Base-by-base conservation (phyloP, 441 rosid genomes). In the Raphanus hybrid region DNA sequence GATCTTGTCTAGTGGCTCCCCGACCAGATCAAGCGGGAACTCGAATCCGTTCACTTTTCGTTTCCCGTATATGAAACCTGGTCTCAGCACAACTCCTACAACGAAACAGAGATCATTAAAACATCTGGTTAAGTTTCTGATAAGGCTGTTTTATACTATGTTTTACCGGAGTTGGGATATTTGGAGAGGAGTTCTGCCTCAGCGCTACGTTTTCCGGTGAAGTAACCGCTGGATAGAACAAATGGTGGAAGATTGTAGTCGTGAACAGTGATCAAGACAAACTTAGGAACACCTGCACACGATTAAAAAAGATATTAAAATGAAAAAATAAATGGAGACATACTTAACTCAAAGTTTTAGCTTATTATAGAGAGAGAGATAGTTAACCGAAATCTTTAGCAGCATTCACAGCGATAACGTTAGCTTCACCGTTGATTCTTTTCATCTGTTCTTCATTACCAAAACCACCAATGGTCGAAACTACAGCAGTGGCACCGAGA, bases 391-490 rank as follows among this genome's bases (percentile, higher is more conserved):
- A 91, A 73, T 91, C 90, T 66, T 91, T 91, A 14, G 98, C 94
- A 83, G 93, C 94, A 82, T 83, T 89, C 45, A 94, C 98, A 39
- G 97, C 89, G 10, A 81, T 89, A 57, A 86, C 83, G 61, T 92
- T 92, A 77, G 99, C 98, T 84, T 91, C 96, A 16, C 97, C 96
- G 8, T 91, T 94, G 76, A 92, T 90, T 81, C 97, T 88, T 81
- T 82, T 81, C 98, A 94, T 94, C 80, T 92, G 97, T 65, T 92
- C 97, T 79, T 94, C 94, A 66, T 79, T 94, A 32, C 97, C 98
- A 79, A 94, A 82, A 71, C 99, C 99, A 80, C 98, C 98, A 62
- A 91, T 82, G n/a, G 99, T 94, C 6, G 99, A 92, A 82, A 94
- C 91, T 57, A 92, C 94, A 2, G 96, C 86, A 66, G 94, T 94